Evolutionary conservation across 208 protist genomes (phyloP).

Genomic region (Acanthamoeba culbertsoni): DNA sequence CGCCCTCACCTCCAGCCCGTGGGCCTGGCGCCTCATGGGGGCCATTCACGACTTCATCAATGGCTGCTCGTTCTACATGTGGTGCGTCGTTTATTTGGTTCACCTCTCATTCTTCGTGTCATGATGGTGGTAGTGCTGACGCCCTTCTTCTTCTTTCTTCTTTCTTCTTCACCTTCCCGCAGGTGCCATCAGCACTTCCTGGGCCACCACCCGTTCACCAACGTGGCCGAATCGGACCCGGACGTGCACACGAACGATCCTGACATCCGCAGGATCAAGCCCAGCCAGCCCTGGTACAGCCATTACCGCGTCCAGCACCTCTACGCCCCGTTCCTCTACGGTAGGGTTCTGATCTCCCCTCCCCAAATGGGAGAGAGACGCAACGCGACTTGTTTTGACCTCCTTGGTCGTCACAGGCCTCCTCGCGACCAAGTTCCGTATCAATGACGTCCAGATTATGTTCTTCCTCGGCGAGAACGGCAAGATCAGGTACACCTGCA

Average conservation of each 20-base stretch:
- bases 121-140: too few relatives aligned
- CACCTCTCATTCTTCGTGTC: constrained; percentile 9
- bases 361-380: neutral
- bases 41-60: constrained; percentile 55
- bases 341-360: neutral
- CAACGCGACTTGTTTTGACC: neutral
- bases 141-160: too few relatives aligned
- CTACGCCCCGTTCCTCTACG: constrained; percentile 79
- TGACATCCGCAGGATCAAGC: constrained; percentile 75
- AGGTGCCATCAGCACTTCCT: constrained; percentile 77
- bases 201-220: constrained; percentile 80
- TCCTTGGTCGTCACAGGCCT: neutral
- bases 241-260: constrained; percentile 71
- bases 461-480: constrained; percentile 40
- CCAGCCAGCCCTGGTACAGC: constrained; percentile 64
- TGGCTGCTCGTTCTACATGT: constrained; percentile 51
- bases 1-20: constrained; percentile 63
- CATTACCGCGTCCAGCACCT: constrained; percentile 73
- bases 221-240: constrained; percentile 72
- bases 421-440: constrained; percentile 70
- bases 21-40: constrained; percentile 63
- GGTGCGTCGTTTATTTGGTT: neutral
- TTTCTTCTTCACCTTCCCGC: too few relatives aligned
- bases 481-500: neutral
- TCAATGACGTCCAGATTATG: constrained; percentile 73